Evolutionary conservation across 1,139 yeast species (phyloP).

Genomic region (Debaryomycetaceae sp.): DNA sequence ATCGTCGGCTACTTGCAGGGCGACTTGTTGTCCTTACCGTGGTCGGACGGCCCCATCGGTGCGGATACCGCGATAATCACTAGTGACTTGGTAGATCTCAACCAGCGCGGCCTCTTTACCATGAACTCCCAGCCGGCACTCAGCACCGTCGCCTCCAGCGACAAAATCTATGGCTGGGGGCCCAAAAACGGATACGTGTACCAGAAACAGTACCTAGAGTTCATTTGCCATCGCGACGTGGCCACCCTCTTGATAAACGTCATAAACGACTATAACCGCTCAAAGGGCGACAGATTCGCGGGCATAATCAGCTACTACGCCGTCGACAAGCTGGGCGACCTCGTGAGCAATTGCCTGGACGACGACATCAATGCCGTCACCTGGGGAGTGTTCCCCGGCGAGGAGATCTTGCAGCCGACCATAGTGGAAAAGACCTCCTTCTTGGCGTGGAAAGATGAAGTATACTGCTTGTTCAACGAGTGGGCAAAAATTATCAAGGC

Average conservation of each 20-base stretch:
- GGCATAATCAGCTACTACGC: slow-evolving; percentile 65
- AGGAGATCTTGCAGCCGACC: slow-evolving; percentile 84
- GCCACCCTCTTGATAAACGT: slow-evolving; percentile 27
- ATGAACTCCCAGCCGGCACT: slow-evolving; percentile 94
- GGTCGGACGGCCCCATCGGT: slow-evolving; percentile 89
- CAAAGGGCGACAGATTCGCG: slow-evolving; percentile 29
- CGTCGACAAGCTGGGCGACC: slow-evolving; percentile 52
- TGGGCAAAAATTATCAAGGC: slow-evolving; percentile 54
- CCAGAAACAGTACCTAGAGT: slow-evolving; percentile 88
- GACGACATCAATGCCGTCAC: slow-evolving; percentile 90
- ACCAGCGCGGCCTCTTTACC: slow-evolving; percentile 60
- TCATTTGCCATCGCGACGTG: slow-evolving; percentile 55
- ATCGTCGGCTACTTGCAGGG: slow-evolving; percentile 62
- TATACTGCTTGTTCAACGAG: slow-evolving; percentile 69
- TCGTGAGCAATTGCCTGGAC: slow-evolving; percentile 55
- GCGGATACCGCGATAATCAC: slow-evolving; percentile 63
- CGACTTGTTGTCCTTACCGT: slow-evolving; percentile 67
- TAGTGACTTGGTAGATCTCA: slow-evolving; percentile 48
- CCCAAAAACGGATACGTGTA: slow-evolving; percentile 88
- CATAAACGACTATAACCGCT: slow-evolving; percentile 26
- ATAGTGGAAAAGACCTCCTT: slow-evolving; percentile 85
- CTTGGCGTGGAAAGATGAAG: slow-evolving; percentile 96
- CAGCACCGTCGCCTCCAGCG: slow-evolving; percentile 65
- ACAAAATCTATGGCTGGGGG: slow-evolving; percentile 87
- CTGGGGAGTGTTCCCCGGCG: slow-evolving; percentile 95